Percentiles rank a stretch among this genome's conserved stretches.
Conservation (phyloP, 2,329 filamentous ascomycete species). For the Sporothrix brasiliensis region DNA sequence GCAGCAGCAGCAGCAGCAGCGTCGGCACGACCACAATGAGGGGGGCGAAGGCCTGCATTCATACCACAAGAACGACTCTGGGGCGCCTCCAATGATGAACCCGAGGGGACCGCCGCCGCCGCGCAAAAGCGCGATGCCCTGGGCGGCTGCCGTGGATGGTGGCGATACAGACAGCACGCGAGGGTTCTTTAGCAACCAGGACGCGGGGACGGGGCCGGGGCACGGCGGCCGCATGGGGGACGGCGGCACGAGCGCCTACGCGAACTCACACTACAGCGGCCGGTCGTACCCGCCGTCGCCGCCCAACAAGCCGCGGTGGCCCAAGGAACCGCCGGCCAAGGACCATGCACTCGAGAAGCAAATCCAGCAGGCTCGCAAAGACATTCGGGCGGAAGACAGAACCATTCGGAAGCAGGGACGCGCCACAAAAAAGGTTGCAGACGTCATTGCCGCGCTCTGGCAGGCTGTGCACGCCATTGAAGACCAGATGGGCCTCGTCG, state of each 20-base stretch:
- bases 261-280: not conserved
- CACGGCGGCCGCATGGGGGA: not conserved
- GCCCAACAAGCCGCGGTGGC: conserved; percentile 18
- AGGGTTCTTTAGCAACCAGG: not conserved
- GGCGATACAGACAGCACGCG: not conserved
- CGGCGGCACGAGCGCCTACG: not conserved
- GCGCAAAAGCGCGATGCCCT: conserved; percentile 2
- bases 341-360: conserved; percentile 31
- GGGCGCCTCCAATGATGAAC: not conserved
- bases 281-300: conserved; percentile 23
- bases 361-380: conserved; percentile 28
- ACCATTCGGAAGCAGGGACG: not conserved
- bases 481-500: not conserved
- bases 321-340: not conserved
- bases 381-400: conserved; percentile 22
- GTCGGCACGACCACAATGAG: not conserved
- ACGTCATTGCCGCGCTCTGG: not conserved
- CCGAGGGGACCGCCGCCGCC: not conserved
- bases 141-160: not conserved
- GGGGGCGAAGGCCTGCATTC: not conserved
- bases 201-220: not conserved
- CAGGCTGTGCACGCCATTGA: not conserved
- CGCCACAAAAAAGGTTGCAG: not conserved
- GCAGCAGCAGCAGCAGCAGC: not conserved
- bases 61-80: not conserved